Evolutionary conservation across 805 yeast genomes (phyloP).

Genomic region (Naumovozyma castellii): DNA sequence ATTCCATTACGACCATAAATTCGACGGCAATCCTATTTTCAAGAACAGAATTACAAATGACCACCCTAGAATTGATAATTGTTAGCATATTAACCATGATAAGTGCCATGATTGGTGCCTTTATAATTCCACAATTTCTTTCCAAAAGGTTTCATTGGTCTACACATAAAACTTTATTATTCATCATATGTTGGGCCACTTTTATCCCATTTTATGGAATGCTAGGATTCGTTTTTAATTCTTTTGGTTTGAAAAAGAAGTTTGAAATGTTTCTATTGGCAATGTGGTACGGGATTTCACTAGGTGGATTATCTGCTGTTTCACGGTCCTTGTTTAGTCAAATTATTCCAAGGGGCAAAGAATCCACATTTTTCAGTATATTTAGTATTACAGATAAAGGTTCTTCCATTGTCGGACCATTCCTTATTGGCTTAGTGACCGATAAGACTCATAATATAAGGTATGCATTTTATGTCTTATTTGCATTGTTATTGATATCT

Average conservation of each 20-base stretch:
- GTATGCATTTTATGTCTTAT: constrained; percentile 58
- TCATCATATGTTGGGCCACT: constrained; percentile 50
- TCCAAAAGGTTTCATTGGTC: constrained; percentile 31
- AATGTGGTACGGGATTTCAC: constrained; percentile 63
- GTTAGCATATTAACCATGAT: constrained; percentile 59
- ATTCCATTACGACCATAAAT: constrained; percentile 67
- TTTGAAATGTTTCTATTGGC: constrained; percentile 63
- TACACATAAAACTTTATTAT: constrained; percentile 41
- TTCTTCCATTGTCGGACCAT: constrained; percentile 65
- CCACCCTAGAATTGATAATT: constrained; percentile 52
- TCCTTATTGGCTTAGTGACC: constrained; percentile 60
- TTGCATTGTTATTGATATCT: constrained; percentile 43
- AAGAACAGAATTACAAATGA: constrained; percentile 58
- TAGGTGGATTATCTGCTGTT: constrained; percentile 65
- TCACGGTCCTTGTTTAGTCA: constrained; percentile 60
- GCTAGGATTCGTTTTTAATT: constrained; percentile 47
- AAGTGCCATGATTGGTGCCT: constrained; percentile 61
- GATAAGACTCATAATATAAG: constrained; percentile 67
- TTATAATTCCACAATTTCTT: constrained; percentile 40
- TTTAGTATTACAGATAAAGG: constrained; percentile 77
- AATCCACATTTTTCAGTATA: constrained; percentile 64
- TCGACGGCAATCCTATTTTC: constrained; percentile 74
- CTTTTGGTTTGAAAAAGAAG: constrained; percentile 51
- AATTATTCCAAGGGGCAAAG: constrained; percentile 66
- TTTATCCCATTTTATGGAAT: constrained; percentile 66